Evolutionary conservation across 176 grass and related monocot species (phyloP), one percentile per base, ranked within the genome.

Genomic region (Oryza coarctata): DNA sequence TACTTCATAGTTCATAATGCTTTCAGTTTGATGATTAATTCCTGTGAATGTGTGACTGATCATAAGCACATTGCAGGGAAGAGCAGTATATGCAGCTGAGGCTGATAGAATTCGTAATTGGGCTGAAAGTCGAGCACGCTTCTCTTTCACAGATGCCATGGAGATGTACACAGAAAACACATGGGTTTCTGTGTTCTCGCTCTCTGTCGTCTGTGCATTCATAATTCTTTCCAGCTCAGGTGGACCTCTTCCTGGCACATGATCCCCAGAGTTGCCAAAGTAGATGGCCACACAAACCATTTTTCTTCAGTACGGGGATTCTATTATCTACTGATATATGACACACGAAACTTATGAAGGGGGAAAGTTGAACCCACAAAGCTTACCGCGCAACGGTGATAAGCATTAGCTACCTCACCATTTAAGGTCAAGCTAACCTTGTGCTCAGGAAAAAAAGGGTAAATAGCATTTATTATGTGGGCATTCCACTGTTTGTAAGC

Each of bases 81-180:
- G 78, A 89, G 93, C 97, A n/a, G 78, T 99, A 28, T 99, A 99
- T 83, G 97, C 93, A 14, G 91, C 93, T 0, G 97, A 99, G 81
- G 97, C 97, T 36, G 97, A 99, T 57, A 87, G 97, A 69, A 93
- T 99, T 79, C 89, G 97, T 74, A 96, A 96, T 60, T 99, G 97
- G 97, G 97, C 97, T 25, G 93, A 99, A 86, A 99, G 94, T 74
- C 87, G 97, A 33, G 86, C 97, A 6, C 87, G 85, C 12, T 96
- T 99, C 66, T 99, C 97, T 25, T 92, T 99, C 80, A 96, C 97
- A 3, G 97, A 99, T 52, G 97, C 97, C 67, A 99, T 96, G 97
- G 97, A 96, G 87, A 94, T 99, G 97, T 96, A 99, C 64, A 87
- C 93, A 0, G 97, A 99, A 79, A 99, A 85, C 85, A 99, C 93